These are phyloP conservation scores for Deuterostichococcus epilithicus DNA, from an alignment of 139 green algal genomes.

Conservation along the genomic window DNA sequence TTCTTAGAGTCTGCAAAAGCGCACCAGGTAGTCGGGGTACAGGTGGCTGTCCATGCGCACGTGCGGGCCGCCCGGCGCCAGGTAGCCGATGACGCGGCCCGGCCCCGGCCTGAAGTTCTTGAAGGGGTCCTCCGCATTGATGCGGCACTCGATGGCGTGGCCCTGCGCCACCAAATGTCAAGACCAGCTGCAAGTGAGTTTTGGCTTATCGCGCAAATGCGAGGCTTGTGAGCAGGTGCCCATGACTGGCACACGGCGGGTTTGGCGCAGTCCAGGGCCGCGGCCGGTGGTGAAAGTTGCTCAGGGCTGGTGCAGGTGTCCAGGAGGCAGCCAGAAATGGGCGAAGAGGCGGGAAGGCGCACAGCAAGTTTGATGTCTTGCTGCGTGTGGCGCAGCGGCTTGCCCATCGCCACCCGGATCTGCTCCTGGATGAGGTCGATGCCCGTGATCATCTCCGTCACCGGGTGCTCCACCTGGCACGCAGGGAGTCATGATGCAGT, in stretches of 20 bases:
- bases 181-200: neutral
- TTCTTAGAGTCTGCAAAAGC: neutral
- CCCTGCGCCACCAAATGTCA: constrained; percentile 42
- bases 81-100: constrained; percentile 82
- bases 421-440: constrained; percentile 93
- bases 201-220: no score
- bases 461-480: constrained; percentile 87
- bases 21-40: constrained; percentile 85
- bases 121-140: constrained; percentile 95
- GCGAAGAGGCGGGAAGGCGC: neutral
- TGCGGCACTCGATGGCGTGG: constrained; percentile 90
- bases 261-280: no score
- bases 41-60: constrained; percentile 96
- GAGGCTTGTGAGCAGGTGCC: no score
- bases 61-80: constrained; percentile 85
- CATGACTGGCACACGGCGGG: no score
- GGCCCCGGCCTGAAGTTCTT: constrained; percentile 77
- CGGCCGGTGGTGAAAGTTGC: no score
- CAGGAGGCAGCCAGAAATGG: no score
- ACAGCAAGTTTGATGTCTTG: constrained; percentile 72
- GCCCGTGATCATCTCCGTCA: constrained; percentile 94
- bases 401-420: constrained; percentile 80
- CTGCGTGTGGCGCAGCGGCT: constrained; percentile 73
- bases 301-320: no score
- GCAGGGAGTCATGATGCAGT: neutral